Base-by-base conservation (phyloP, 306 rosid species). In the Gleditsia sinensis region DNA sequence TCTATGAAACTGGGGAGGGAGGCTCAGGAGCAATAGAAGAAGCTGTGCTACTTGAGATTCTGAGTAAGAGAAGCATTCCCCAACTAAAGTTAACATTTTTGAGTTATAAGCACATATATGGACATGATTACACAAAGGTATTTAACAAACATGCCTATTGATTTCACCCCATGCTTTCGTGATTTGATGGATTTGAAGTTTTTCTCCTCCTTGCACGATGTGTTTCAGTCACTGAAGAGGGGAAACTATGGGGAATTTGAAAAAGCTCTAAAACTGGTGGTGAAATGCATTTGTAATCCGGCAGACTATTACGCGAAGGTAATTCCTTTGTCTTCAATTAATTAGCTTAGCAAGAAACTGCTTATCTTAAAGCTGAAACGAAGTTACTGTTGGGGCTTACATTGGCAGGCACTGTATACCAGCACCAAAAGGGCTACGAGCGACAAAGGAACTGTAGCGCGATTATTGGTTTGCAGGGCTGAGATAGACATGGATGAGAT, bases 21-120 rank as follows among this genome's bases (percentile, higher is more conserved):
- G 68, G 71, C 36, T 75, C 73, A 33, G 88, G 88, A 79, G 75
- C 80, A 54, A 32, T 76, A 19, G 81, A 88, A 79, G 89, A 82
- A 83, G 84, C 86, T 54, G 82, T 88, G 69, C 89, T 82, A 0
- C 77, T 91, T n/a, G 97, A 91, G 75, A 82, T 86, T 43, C 75
- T 91, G 1, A 85, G 92, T 68, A 91, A 91, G 82, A 82, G 97
- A 50, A 91, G 94, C 84, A 85, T 88, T 82, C 87, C 82, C 34
- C 94, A 91, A 75, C 70, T 88, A 2, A 91, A 88, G 81, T 83
- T 83, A 19, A 88, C 94, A 16, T 78, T 88, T 82, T 83, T 80
- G 12, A 82, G 87, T 78, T 91, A 88, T 43, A 89, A 85, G 67
- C 92, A 77, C 85, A 91, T 91, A 43, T 91, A 88, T 72, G 97